Percentiles rank a stretch among this genome's conserved stretches.
Evolutionary conservation across 768 basidiomycete genomes (phyloP).

Genomic region (Trametes meyenii): DNA sequence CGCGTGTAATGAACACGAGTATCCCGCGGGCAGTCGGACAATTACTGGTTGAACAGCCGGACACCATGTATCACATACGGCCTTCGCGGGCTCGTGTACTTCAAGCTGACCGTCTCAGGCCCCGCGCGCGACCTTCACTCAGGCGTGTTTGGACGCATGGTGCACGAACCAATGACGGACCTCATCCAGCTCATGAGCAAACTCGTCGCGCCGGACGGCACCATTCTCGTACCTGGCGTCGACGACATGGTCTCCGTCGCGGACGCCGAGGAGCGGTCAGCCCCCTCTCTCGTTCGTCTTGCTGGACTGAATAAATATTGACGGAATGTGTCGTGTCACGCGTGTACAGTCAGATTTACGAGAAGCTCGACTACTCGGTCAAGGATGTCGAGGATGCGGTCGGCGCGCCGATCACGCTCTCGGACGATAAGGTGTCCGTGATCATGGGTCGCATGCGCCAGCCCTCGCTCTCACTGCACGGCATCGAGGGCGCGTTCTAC

Average conservation of each 20-base stretch:
- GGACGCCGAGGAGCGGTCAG: slow-evolving; percentile 70
- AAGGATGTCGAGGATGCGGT: slow-evolving; percentile 75
- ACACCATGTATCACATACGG: slow-evolving; percentile 86
- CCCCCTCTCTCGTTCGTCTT: background rate
- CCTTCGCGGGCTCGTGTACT: slow-evolving; percentile 86
- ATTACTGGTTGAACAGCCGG: slow-evolving; percentile 90
- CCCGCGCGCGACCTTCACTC: slow-evolving; percentile 90
- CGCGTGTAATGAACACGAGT: background rate
- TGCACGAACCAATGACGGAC: slow-evolving; percentile 95
- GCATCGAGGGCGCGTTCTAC: slow-evolving; percentile 94
- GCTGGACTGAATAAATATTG: background rate
- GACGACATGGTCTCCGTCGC: slow-evolving; percentile 81
- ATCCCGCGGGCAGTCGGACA: slow-evolving; percentile 66
- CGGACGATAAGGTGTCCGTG: slow-evolving; percentile 72
- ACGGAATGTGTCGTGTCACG: too few species aligned
- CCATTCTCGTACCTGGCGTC: slow-evolving; percentile 87
- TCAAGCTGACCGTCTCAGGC: slow-evolving; percentile 78
- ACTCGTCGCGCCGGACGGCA: slow-evolving; percentile 77
- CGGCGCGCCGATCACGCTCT: slow-evolving; percentile 76
- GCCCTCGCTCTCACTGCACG: slow-evolving; percentile 89
- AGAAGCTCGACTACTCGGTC: slow-evolving; percentile 70
- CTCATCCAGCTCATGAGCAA: slow-evolving; percentile 81
- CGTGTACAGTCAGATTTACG: slow-evolving; percentile 63
- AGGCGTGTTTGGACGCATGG: slow-evolving; percentile 80
- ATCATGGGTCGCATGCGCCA: slow-evolving; percentile 95